Evolutionary conservation across 805 yeast species (phyloP), one percentile per base, ranked within the genome.

Genomic region (Blastobotrys mokoenaii): DNA sequence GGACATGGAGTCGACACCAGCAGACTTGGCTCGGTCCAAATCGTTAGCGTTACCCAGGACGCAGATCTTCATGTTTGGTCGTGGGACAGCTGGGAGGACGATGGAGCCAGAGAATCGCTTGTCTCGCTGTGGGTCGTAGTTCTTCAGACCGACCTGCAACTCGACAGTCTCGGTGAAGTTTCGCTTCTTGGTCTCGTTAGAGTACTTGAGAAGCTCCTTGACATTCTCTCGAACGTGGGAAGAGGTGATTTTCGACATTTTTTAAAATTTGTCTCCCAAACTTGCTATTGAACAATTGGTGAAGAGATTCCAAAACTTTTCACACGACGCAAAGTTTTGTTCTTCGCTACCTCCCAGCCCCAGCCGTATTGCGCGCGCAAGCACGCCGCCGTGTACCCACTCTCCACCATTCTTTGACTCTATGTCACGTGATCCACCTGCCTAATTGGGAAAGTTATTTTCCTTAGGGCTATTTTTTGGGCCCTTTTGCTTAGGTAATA

Each of bases 71-170:
- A 93, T 87, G 96, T 93, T 93, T 78, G 99, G 99, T 82, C 99
- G 94, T 79, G 98, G 98, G 61, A 94, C 96, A 70, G 81, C 82
- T 70, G 99, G 99, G 66, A 93, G 80, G 78, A 82, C 93, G 77
- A 93, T 82, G 70, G 97, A 69, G 79, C 99, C 99, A 72, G 97
- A 90, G 97, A 93, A 93, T 88, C 99, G 97, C 89, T 93, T 93
- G 78, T 93, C 99, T 86, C 98, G 89, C 81, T 93, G 98, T 71
- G 99, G 97, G 74, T 93, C 99, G 77, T 93, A 93, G 95, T 93
- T 93, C 89, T 93, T 93, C 66, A 93, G 82, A 75, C 98, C 98
- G 69, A 93, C 95, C 80, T 93, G 98, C 71, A 93, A 81, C 80
- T 93, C 99, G 67, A 93, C 89, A 74, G 99, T 90, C 84, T 93